Base-by-base conservation (phyloP, 1,284 basidiomycete species). In the Chalciporus sp. region DNA sequence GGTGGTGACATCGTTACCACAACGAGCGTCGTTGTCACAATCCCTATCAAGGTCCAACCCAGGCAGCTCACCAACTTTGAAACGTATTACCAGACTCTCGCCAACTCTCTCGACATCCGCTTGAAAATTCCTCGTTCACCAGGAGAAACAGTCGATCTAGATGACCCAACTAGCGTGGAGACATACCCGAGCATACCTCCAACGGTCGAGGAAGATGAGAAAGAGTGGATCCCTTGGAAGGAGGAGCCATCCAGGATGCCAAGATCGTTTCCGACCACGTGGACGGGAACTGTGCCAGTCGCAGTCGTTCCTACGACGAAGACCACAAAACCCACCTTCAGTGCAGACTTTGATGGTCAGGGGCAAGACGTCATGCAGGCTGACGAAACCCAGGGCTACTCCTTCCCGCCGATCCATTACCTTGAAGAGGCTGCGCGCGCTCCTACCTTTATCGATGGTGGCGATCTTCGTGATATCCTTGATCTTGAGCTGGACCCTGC, bases 391-490 rank as follows among this genome's bases (percentile, higher is more conserved):
- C 5, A 6, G 6, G 49, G 53, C 42, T 9, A 40, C 20, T 19
- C 31, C 4, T 44, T 5, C 19, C 27, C 46, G 12, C 10, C 51
- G 29, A 40, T 8, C 11, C 63, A 60, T 27, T 68, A 65, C 40
- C 63, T 68, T 41, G 40, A 59, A 10, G 43, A 63, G 27, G 54
- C 50, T 17, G 61, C 64, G 0, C 56, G 61, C 26, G 51, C 44
- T 11, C 62, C 64, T 20, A 28, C 7, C n/a, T 63, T 68, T 44
- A 61, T 68, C 9, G 56, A 65, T 20, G 16, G 6, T 10, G 17
- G 17, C 2, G 27, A n/a, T 23, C 2, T 55, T 17, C 27, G 35
- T 1, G 46, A 47, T 8, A 20, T 58, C 29, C 48, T 52, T 16
- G 19, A 37, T 2, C 48, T 52, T 16, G 19, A 37, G 2, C 39